A percentile compares a stretch with the other conserved stretches of the same genome.
phyloP scores from a whole-genome alignment of 176 grass and related monocot species.

The Puya raimondii region DNA sequence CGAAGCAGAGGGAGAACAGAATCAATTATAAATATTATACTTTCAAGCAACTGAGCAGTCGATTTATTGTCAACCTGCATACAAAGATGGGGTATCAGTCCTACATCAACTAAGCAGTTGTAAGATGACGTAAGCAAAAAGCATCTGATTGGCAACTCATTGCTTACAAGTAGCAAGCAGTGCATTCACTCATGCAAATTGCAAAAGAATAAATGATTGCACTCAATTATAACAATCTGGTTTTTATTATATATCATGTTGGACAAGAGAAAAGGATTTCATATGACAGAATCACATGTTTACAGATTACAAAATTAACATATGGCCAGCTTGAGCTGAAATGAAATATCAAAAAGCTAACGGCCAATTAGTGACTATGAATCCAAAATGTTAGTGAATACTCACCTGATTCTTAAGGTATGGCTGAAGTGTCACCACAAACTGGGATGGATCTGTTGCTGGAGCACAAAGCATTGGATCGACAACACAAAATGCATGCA shows the following conservation, averaged over 20 bases:
- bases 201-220: neutral
- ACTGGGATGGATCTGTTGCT: conserved; percentile 87
- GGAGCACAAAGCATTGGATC: conserved; percentile 89
- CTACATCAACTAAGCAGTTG: too few species aligned
- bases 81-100: conserved; percentile 23
- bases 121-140: too few species aligned
- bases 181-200: neutral
- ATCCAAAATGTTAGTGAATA: neutral
- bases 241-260: too few species aligned
- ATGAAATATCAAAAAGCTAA: neutral
- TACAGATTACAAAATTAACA: too few species aligned
- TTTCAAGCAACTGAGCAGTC: conserved; percentile 83
- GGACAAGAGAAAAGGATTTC: too few species aligned
- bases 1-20: conserved; percentile 84
- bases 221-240: too few species aligned
- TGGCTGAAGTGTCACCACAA: conserved; percentile 96
- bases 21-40: conserved; percentile 96
- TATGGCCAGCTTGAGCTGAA: too few species aligned
- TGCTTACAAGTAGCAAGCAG: neutral
- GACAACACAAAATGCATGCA: conserved; percentile 97
- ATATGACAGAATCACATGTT: too few species aligned
- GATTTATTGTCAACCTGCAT: conserved; percentile 78
- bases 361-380: neutral
- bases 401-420: conserved; percentile 96
- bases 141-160: too few species aligned